Evolutionary conservation across 2,329 filamentous ascomycete genomes (phyloP).

Genomic region (Coniochaeta sp.): DNA sequence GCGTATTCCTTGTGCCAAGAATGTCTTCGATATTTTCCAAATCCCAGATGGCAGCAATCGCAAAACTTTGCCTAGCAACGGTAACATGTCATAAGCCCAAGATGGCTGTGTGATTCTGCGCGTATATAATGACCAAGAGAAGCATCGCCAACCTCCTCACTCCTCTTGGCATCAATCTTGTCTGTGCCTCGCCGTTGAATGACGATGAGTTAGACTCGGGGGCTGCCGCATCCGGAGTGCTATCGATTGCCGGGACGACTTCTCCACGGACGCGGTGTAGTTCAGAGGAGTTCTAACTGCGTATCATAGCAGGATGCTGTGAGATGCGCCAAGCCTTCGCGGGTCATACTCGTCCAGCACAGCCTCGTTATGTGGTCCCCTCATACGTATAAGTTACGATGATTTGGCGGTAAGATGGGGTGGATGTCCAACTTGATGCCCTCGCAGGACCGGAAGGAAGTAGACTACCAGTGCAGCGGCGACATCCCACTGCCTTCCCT

Average conservation of each 20-base stretch:
- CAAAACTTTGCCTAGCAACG: not conserved
- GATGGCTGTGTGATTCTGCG: not conserved
- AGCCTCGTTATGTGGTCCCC: not conserved
- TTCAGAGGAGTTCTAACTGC: not conserved
- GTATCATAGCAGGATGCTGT: not conserved
- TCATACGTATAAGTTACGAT: not conserved
- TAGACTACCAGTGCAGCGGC: not conserved
- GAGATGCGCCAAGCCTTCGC: not conserved
- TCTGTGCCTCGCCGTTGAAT: not conserved
- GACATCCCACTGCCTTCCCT: not conserved
- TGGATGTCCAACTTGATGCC: no score
- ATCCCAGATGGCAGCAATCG: not conserved
- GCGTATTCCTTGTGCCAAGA: not conserved
- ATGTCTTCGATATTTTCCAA: not conserved
- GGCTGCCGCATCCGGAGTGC: not conserved
- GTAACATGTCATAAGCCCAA: not conserved
- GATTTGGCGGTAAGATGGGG: not conserved
- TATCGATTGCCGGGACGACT: not conserved
- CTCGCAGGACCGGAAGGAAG: not conserved
- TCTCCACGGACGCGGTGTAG: not conserved
- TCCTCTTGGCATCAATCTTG: not conserved
- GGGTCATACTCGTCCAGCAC: not conserved
- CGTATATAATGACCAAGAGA: not conserved
- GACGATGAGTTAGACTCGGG: not conserved
- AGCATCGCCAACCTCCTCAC: not conserved